phyloP scores from a whole-genome alignment of 2,329 filamentous ascomycete species.

The Talaromyces sp. region DNA sequence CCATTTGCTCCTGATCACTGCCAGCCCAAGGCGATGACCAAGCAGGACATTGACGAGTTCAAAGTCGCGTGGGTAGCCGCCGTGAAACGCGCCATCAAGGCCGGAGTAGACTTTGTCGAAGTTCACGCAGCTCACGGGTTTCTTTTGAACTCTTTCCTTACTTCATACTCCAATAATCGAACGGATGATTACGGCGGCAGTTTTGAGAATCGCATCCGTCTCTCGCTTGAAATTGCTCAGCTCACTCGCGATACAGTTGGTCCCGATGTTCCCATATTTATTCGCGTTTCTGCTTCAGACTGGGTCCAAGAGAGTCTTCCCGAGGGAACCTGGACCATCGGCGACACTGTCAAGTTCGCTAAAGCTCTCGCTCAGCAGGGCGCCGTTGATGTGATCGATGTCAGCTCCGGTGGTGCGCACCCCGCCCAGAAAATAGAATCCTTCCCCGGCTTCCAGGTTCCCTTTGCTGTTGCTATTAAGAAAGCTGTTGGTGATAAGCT shows the following conservation, averaged over 20 bases:
- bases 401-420: conserved; percentile 70
- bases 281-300: conserved; percentile 67
- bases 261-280: conserved; percentile 53
- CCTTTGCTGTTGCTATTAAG: conserved; percentile 67
- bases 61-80: conserved; percentile 42
- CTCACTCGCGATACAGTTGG: conserved; percentile 44
- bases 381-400: conserved; percentile 71
- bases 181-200: conserved; percentile 49
- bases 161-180: conserved; percentile 45
- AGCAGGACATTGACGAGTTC: conserved; percentile 41
- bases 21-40: conserved; percentile 19
- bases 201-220: conserved; percentile 48
- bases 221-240: conserved; percentile 50
- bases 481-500: conserved; percentile 66
- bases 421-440: conserved; percentile 38
- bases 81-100: conserved; percentile 49
- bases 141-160: conserved; percentile 49
- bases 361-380: conserved; percentile 63
- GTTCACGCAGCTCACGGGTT: conserved; percentile 49
- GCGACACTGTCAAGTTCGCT: conserved; percentile 61
- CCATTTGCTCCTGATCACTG: background rate
- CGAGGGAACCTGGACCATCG: conserved; percentile 59
- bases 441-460: conserved; percentile 66
- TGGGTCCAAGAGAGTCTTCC: conserved; percentile 61
- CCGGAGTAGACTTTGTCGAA: conserved; percentile 51